A percentile compares a stretch with the other conserved stretches of the same genome.
Evolutionary conservation across 345 rosid genomes (phyloP).

Genomic region (Lenwebbia sp.): DNA sequence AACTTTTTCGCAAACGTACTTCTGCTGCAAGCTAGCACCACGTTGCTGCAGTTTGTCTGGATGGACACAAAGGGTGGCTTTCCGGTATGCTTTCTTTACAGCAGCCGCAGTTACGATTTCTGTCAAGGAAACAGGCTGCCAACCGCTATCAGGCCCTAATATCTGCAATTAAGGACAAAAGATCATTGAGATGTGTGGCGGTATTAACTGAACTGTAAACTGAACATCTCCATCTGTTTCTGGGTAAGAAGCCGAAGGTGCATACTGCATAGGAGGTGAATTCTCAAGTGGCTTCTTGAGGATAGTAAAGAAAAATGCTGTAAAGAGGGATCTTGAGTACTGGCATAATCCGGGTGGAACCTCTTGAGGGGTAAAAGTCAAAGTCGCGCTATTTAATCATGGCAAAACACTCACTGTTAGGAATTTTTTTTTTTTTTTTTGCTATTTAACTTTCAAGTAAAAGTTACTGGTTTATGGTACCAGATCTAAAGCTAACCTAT

Average conservation of each 20-base stretch:
- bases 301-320: neutral
- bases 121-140: constrained; percentile 78
- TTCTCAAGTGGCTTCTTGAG: neutral
- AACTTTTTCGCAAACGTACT: constrained; percentile 87
- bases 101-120: constrained; percentile 60
- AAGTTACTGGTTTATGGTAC: neutral
- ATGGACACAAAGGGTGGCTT: constrained; percentile 85
- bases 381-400: neutral
- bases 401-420: neutral
- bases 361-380: neutral
- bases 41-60: constrained; percentile 97
- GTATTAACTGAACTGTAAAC: neutral
- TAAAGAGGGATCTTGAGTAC: neutral
- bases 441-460: neutral
- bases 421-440: neutral
- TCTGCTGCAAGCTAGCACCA: constrained; percentile 84
- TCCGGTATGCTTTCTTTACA: constrained; percentile 85
- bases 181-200: neutral
- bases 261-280: neutral
- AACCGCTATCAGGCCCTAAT: constrained; percentile 86
- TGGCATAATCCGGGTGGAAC: neutral
- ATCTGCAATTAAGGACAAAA: constrained; percentile 32
- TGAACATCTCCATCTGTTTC: neutral
- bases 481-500: neutral
- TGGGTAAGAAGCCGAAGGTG: neutral